A percentile compares a stretch with the other conserved stretches of the same genome.
phyloP scores from a whole-genome alignment of 805 yeast species.

The Nakazawaea ernobii region DNA sequence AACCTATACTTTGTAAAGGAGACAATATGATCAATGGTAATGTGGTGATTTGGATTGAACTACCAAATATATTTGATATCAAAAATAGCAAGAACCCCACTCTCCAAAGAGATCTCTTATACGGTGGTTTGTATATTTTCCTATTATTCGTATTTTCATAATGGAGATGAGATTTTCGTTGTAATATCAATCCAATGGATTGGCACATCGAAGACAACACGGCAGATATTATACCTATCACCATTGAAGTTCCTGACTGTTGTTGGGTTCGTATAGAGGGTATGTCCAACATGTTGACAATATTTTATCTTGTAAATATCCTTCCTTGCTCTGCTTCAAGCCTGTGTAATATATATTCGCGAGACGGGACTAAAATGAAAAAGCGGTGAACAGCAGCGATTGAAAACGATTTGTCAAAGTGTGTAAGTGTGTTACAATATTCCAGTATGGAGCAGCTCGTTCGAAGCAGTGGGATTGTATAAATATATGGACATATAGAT shows the following conservation, averaged over 20 bases:
- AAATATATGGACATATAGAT: too few species aligned
- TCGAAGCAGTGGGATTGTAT: too few species aligned
- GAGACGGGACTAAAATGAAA: too few species aligned
- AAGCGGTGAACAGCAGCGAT: too few species aligned
- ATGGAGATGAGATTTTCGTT: slow-evolving; percentile 43
- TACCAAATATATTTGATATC: slow-evolving; percentile 70
- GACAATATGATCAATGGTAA: slow-evolving; percentile 74
- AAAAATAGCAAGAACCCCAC: slow-evolving; percentile 68
- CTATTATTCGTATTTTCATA: slow-evolving; percentile 15
- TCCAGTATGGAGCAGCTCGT: too few species aligned
- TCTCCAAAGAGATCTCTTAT: slow-evolving; percentile 63
- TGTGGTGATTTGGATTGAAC: slow-evolving; percentile 77
- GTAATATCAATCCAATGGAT: slow-evolving; percentile 76
- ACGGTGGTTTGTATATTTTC: slow-evolving; percentile 22
- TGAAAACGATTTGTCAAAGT: too few species aligned
- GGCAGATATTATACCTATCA: slow-evolving; percentile 64
- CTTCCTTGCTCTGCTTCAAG: too few species aligned
- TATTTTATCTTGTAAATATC: not conserved
- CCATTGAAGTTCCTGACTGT: slow-evolving; percentile 22
- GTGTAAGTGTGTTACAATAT: too few species aligned
- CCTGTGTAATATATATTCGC: too few species aligned
- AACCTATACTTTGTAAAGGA: slow-evolving; percentile 80
- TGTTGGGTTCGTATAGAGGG: slow-evolving; percentile 4
- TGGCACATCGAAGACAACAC: slow-evolving; percentile 73
- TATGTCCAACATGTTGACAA: too few species aligned